These are phyloP conservation scores for Basipetospora chlamydospora DNA, from an alignment of 2,329 filamentous ascomycete genomes.

Conservation along the genomic window DNA sequence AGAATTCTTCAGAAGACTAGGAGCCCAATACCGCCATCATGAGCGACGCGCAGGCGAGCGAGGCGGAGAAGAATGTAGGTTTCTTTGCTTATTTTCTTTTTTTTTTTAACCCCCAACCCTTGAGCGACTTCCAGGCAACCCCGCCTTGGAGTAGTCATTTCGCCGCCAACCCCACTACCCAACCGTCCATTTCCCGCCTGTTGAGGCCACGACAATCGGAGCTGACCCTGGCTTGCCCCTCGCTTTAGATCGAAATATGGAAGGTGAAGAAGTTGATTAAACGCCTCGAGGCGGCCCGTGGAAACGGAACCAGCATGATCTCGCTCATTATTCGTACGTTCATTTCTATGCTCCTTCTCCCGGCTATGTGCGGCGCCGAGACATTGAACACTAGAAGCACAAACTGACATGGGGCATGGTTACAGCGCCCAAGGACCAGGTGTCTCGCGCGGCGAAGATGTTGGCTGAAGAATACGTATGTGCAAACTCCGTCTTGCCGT, in stretches of 20 bases:
- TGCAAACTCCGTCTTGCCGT: conserved; percentile 9
- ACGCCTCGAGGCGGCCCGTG: conserved; percentile 87
- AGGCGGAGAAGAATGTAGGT: conserved; percentile 90
- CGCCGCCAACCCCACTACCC: too few species aligned
- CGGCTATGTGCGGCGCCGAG: too few species aligned
- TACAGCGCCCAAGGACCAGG: conserved; percentile 89
- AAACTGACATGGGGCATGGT: not conserved
- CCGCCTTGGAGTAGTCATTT: too few species aligned
- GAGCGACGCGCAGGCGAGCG: conserved; percentile 75
- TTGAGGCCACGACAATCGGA: conserved; percentile 4
- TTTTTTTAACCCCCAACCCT: not conserved
- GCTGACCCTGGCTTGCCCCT: conserved; percentile 8
- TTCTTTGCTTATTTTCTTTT: not conserved
- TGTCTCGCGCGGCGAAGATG: conserved; percentile 96
- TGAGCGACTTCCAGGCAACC: too few species aligned
- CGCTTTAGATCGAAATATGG: conserved; percentile 56
- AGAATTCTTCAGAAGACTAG: conserved; percentile 10
- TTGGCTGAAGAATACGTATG: conserved; percentile 99
- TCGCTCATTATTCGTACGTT: conserved; percentile 89
- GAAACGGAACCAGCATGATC: conserved; percentile 99
- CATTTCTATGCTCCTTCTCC: not conserved
- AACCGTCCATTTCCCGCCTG: too few species aligned
- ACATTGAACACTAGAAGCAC: not conserved
- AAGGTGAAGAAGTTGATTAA: conserved; percentile 99
- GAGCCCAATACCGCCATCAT: conserved; percentile 40